A percentile compares a stretch with the other conserved stretches of the same genome.
Conservation (phyloP, 2,329 filamentous ascomycete species). For the Atkinsonella hypoxylon region DNA sequence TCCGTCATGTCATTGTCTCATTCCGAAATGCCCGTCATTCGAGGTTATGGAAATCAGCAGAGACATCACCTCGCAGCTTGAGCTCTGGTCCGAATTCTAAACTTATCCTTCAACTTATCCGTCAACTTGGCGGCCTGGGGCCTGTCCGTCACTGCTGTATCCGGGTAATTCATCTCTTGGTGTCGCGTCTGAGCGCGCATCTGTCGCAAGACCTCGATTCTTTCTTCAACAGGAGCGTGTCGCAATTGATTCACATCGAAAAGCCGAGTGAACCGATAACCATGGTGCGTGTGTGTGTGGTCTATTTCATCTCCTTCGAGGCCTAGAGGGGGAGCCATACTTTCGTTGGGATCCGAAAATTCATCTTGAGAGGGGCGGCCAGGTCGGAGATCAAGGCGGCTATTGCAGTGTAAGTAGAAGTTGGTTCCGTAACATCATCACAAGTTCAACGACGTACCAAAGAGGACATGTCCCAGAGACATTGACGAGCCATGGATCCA, state of each 20-base stretch:
- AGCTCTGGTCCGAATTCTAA: slow-evolving; percentile 37
- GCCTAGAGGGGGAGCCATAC: slow-evolving; percentile 29
- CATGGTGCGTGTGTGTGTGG: slow-evolving; percentile 20
- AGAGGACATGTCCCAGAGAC: slow-evolving; percentile 58
- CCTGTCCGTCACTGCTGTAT: slow-evolving; percentile 21
- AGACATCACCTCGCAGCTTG: slow-evolving; percentile 17
- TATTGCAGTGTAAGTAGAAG: slow-evolving; percentile 13
- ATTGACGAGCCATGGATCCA: slow-evolving; percentile 60
- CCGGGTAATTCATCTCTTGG: slow-evolving; percentile 12
- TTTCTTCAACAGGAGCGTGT: slow-evolving; percentile 48
- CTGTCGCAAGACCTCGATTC: slow-evolving; percentile 46
- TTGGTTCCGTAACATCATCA: background rate
- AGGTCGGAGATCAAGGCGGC: slow-evolving; percentile 43
- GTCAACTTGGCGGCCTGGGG: slow-evolving; percentile 32
- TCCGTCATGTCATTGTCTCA: background rate
- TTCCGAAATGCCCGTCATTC: background rate
- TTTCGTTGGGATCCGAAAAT: slow-evolving; percentile 9
- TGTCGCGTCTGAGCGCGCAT: slow-evolving; percentile 17
- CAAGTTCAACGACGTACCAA: slow-evolving; percentile 37
- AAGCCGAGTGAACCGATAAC: slow-evolving; percentile 37
- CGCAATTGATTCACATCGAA: slow-evolving; percentile 46
- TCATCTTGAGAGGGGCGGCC: slow-evolving; percentile 14
- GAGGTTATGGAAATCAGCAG: background rate
- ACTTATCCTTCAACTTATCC: slow-evolving; percentile 38
- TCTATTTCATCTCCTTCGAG: slow-evolving; percentile 25